phyloP scores from a whole-genome alignment of 2,329 filamentous ascomycete species.

The Paraphoma chrysanthemicola region DNA sequence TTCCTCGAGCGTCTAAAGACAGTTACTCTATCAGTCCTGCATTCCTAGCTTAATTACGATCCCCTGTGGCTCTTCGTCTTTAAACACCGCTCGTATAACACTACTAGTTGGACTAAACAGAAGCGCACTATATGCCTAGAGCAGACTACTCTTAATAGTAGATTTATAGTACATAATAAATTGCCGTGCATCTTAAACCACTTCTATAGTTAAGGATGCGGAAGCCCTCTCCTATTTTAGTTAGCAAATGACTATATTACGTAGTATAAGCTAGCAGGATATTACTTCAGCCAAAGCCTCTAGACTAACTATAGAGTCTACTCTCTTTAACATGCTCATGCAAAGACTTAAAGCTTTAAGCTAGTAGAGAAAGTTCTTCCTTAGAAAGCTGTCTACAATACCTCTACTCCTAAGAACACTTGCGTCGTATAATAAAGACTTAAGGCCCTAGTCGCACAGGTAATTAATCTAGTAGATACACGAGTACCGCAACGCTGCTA shows the following conservation, averaged over 20 bases:
- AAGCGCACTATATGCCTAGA: slow-evolving; percentile 25
- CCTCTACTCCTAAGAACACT: background rate
- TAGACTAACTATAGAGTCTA: slow-evolving; percentile 11
- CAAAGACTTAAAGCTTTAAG: slow-evolving; percentile 11
- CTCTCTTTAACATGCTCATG: slow-evolving; percentile 7
- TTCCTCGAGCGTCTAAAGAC: slow-evolving; percentile 25
- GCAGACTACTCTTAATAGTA: slow-evolving; percentile 13
- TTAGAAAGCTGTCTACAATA: slow-evolving; percentile 6
- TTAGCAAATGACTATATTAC: too few relatives aligned
- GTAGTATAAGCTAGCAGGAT: too few relatives aligned
- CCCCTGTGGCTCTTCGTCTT: too few relatives aligned
- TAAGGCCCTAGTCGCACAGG: slow-evolving; percentile 23
- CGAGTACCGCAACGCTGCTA: slow-evolving; percentile 30
- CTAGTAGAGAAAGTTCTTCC: slow-evolving; percentile 2
- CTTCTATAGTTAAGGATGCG: too few relatives aligned
- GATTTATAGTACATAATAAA: slow-evolving; percentile 22
- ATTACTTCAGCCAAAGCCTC: background rate
- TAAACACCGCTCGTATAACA: slow-evolving; percentile 7
- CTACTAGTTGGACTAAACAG: slow-evolving; percentile 19
- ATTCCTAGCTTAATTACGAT: slow-evolving; percentile 11
- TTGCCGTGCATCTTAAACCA: slow-evolving; percentile 11
- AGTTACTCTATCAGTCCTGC: slow-evolving; percentile 12
- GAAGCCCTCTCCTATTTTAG: too few relatives aligned
- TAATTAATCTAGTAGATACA: slow-evolving; percentile 46
- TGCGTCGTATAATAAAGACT: background rate